Conservation (phyloP, 1,284 basidiomycete species). For the Cerioporus squamosus region DNA sequence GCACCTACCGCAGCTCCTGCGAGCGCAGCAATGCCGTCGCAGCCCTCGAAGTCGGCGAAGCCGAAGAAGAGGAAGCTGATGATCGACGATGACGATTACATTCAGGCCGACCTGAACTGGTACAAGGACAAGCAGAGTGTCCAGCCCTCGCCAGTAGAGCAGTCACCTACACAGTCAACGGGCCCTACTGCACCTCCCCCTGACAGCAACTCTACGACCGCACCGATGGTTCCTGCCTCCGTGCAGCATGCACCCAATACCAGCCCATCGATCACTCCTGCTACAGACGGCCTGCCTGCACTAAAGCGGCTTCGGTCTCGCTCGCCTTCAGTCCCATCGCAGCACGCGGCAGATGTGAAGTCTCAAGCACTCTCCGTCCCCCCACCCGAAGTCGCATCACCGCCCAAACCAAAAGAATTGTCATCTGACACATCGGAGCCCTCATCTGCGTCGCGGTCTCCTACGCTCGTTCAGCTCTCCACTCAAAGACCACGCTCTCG, state of each 20-base stretch:
- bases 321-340: not conserved
- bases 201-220: not conserved
- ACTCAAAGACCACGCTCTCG: slow-evolving; percentile 4
- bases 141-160: not conserved
- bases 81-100: slow-evolving; percentile 19
- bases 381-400: not conserved
- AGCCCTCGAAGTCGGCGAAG: not conserved
- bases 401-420: not conserved
- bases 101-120: slow-evolving; percentile 26
- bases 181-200: not conserved
- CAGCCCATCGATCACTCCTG: no score
- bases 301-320: not conserved
- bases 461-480: slow-evolving; percentile 5
- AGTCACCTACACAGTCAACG: no score
- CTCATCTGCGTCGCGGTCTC: not conserved
- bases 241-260: no score
- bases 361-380: not conserved
- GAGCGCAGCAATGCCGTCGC: not conserved
- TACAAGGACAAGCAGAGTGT: slow-evolving; percentile 16
- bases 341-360: not conserved
- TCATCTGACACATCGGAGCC: no score
- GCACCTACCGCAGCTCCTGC: not conserved
- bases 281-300: no score
- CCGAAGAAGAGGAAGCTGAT: slow-evolving; percentile 17
- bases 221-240: no score